Percentiles rank a stretch among this genome's conserved stretches.
phyloP scores from a whole-genome alignment of 2,329 filamentous ascomycete genomes.

The Aspergillus novoparasiticus region DNA sequence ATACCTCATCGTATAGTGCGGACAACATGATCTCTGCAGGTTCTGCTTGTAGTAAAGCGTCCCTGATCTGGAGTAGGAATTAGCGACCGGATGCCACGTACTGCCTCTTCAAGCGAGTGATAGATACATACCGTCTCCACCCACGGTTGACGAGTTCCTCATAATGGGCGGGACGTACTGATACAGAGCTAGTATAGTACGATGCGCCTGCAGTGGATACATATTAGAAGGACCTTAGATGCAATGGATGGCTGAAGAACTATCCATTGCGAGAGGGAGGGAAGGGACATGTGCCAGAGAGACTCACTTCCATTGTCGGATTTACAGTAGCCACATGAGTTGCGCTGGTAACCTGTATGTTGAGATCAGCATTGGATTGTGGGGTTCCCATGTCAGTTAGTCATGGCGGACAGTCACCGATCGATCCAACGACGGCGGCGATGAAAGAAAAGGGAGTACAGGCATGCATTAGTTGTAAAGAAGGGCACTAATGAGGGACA shows the following conservation, averaged over 20 bases:
- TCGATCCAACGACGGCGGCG: not conserved
- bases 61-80: constrained; percentile 42
- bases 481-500: not conserved
- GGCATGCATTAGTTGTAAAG: constrained; percentile 2
- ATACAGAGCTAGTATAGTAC: constrained; percentile 50
- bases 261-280: not conserved
- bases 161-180: constrained; percentile 50
- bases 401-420: not conserved
- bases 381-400: not conserved
- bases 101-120: not conserved
- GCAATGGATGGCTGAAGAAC: not conserved
- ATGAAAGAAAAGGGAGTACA: not conserved
- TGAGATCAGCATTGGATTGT: constrained; percentile 5
- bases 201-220: constrained; percentile 40
- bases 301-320: constrained; percentile 49
- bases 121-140: constrained; percentile 46
- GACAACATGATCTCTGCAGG: constrained; percentile 80
- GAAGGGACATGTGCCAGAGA: constrained; percentile 10
- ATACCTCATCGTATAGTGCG: constrained; percentile 66
- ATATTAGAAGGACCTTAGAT: constrained; percentile 12
- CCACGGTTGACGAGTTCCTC: constrained; percentile 51
- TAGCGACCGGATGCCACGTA: constrained; percentile 7
- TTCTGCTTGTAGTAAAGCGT: constrained; percentile 55
- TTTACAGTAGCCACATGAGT: constrained; percentile 53
- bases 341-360: constrained; percentile 48